A percentile compares a stretch with the other conserved stretches of the same genome.
phyloP scores from a whole-genome alignment of 805 yeast species.

The Saturnispora serradocipensis region DNA sequence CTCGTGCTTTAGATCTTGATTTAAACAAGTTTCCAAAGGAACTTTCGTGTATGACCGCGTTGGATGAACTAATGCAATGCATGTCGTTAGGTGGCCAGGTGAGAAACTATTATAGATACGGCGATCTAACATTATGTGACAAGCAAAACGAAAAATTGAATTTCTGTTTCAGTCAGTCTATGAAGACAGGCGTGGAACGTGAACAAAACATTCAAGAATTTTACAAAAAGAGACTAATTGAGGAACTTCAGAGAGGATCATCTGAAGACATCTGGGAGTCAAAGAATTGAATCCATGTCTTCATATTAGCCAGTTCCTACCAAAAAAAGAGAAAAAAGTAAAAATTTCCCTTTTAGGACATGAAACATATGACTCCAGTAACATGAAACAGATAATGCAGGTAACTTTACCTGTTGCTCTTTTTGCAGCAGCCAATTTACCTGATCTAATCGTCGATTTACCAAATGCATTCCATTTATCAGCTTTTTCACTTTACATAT shows the following conservation, averaged over 20 bases:
- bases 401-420: not conserved
- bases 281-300: constrained; percentile 7
- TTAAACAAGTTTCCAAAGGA: constrained; percentile 27
- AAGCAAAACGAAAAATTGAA: constrained; percentile 64
- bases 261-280: constrained; percentile 81
- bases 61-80: constrained; percentile 79
- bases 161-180: constrained; percentile 60
- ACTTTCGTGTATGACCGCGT: constrained; percentile 70
- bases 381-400: constrained; percentile 2
- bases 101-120: constrained; percentile 75
- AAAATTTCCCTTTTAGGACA: not conserved
- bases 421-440: not conserved
- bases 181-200: constrained; percentile 45
- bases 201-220: constrained; percentile 52
- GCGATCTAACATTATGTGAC: constrained; percentile 64
- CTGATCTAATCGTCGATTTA: not conserved
- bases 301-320: not conserved
- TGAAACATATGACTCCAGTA: constrained; percentile 6
- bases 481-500: not conserved
- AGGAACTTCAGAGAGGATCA: constrained; percentile 57
- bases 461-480: not conserved
- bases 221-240: constrained; percentile 53
- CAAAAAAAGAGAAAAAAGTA: not conserved
- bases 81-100: constrained; percentile 88
- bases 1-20: constrained; percentile 21